Conservation (phyloP, 306 rosid genomes). For the Mimosa pudica region DNA sequence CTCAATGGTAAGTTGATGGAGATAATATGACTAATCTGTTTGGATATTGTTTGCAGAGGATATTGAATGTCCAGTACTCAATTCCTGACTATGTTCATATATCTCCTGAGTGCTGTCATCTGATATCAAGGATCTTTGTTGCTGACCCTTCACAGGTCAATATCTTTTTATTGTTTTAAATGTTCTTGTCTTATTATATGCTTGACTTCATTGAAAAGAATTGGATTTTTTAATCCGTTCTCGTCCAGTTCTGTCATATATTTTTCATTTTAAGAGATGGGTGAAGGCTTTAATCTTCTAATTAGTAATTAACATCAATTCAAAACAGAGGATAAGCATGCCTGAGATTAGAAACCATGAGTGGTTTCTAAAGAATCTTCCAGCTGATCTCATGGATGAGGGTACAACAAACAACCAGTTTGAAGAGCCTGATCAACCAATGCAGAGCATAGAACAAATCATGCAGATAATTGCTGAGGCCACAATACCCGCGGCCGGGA, state of each 20-base stretch:
- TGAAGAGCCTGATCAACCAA: slow-evolving; percentile 85
- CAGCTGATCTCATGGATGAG: slow-evolving; percentile 81
- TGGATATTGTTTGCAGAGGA: slow-evolving; percentile 56
- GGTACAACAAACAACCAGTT: slow-evolving; percentile 57
- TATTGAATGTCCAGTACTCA: slow-evolving; percentile 78
- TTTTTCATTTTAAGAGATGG: not conserved
- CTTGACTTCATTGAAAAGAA: not conserved
- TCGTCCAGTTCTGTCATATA: not conserved
- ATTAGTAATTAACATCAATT: not conserved
- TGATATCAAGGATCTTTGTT: slow-evolving; percentile 78
- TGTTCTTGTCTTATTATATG: not conserved
- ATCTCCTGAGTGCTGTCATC: slow-evolving; percentile 69
- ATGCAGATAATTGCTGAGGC: slow-evolving; percentile 93
- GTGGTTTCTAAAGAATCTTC: slow-evolving; percentile 89
- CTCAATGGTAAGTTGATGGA: not conserved
- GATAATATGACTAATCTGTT: slow-evolving; percentile 17
- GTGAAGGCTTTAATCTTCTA: slow-evolving; percentile 7
- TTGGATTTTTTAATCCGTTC: not conserved
- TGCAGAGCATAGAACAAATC: slow-evolving; percentile 76
- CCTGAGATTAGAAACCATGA: slow-evolving; percentile 77
- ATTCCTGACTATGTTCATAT: slow-evolving; percentile 73
- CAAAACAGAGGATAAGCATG: slow-evolving; percentile 69
- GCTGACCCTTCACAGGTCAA: slow-evolving; percentile 75
- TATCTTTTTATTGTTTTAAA: slow-evolving; percentile 7
- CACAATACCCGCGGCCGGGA: slow-evolving; percentile 77